A percentile compares a stretch with the other conserved stretches of the same genome.
phyloP scores from a whole-genome alignment of 139 green algal species.

The Chlorella sorokiniana region DNA sequence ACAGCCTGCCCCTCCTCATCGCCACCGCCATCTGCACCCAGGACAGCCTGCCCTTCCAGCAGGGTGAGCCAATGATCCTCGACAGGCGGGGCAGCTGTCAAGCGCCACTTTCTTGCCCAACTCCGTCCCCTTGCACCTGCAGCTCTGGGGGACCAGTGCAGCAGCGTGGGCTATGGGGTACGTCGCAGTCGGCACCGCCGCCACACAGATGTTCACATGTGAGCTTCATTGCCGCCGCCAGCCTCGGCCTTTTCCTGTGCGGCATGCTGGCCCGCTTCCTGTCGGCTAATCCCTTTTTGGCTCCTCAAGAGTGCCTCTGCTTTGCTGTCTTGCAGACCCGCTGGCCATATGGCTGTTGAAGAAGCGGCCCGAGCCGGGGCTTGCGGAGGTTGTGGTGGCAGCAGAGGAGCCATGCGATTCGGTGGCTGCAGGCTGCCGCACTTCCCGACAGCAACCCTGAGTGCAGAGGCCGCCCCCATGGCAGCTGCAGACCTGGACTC shows the following conservation, averaged over 20 bases:
- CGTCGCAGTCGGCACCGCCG: not conserved
- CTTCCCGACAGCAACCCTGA: not conserved
- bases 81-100: not conserved
- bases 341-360: not conserved
- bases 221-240: not conserved
- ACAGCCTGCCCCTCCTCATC: not conserved
- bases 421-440: not conserved
- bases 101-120: not conserved
- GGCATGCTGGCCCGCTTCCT: not conserved
- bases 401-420: not conserved
- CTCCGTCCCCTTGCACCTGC: not conserved
- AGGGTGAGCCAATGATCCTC: not conserved
- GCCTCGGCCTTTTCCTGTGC: not conserved
- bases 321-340: not conserved
- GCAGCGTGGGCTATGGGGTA: not conserved
- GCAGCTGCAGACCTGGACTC: too few species aligned
- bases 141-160: not conserved
- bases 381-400: not conserved
- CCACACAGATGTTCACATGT: constrained; percentile 6
- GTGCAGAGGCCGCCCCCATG: too few species aligned
- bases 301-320: not conserved
- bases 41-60: not conserved
- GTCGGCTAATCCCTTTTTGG: not conserved
- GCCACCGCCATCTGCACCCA: not conserved
- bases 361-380: not conserved